phyloP scores from a whole-genome alignment of 2,329 filamentous ascomycete genomes.

The Drechslerella dactyloides region DNA sequence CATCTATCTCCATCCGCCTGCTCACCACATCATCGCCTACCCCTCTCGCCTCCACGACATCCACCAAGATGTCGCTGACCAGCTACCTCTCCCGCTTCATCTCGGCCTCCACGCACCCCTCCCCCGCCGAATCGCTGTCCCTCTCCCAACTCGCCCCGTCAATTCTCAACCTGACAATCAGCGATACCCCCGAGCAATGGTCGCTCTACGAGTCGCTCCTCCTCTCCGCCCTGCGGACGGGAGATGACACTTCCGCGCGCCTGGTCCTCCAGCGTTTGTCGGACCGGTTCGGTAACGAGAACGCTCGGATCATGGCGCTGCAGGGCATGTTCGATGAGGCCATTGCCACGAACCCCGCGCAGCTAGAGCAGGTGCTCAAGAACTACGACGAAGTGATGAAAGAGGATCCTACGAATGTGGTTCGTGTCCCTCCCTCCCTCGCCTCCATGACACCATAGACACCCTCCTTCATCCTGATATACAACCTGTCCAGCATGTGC shows the following conservation, averaged over 20 bases:
- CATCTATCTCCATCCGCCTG: slow-evolving; percentile 1
- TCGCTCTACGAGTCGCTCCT: slow-evolving; percentile 84
- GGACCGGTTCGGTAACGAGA: slow-evolving; percentile 78
- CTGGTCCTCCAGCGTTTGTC: slow-evolving; percentile 76
- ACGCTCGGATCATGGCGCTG: slow-evolving; percentile 85
- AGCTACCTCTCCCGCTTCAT: slow-evolving; percentile 52
- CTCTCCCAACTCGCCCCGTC: slow-evolving; percentile 56
- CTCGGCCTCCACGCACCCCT: slow-evolving; percentile 51
- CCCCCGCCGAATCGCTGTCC: slow-evolving; percentile 52
- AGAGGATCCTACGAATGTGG: slow-evolving; percentile 79
- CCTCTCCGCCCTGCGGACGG: slow-evolving; percentile 80
- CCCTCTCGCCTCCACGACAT: background rate
- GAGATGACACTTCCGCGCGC: slow-evolving; percentile 78
- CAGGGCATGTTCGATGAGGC: slow-evolving; percentile 85
- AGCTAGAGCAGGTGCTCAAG: slow-evolving; percentile 72
- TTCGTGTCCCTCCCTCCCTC: slow-evolving; percentile 60
- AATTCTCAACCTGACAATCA: slow-evolving; percentile 63
- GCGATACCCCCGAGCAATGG: slow-evolving; percentile 82
- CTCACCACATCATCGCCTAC: background rate
- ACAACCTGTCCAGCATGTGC: background rate
- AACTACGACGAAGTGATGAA: slow-evolving; percentile 78
- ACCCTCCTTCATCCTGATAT: slow-evolving; percentile 50
- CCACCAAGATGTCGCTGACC: slow-evolving; percentile 40
- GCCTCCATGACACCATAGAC: slow-evolving; percentile 1
- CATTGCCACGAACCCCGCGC: slow-evolving; percentile 69